phyloP scores from a whole-genome alignment of 345 rosid genomes.

The Carallia brachiata region DNA sequence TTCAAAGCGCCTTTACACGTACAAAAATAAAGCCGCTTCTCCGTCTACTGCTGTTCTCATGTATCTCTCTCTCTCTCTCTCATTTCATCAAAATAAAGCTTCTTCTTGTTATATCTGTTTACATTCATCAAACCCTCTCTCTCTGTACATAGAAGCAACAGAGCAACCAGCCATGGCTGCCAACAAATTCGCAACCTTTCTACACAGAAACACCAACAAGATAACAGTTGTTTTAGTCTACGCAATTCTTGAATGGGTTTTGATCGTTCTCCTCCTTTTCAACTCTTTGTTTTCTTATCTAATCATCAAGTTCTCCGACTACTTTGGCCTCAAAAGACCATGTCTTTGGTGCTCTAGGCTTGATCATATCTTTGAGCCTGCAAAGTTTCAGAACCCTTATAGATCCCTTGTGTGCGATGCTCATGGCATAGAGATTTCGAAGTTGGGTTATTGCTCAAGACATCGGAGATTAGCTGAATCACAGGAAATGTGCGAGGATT shows the following conservation, averaged over 20 bases:
- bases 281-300: slow-evolving; percentile 81
- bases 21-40: slow-evolving; percentile 22
- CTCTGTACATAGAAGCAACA: slow-evolving; percentile 30
- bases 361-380: slow-evolving; percentile 65
- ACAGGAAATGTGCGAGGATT: slow-evolving; percentile 45
- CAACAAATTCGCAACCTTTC: slow-evolving; percentile 78
- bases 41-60: slow-evolving; percentile 12
- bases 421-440: slow-evolving; percentile 69
- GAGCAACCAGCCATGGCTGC: slow-evolving; percentile 60
- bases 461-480: slow-evolving; percentile 55
- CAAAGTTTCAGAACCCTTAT: slow-evolving; percentile 39
- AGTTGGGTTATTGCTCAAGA: slow-evolving; percentile 35
- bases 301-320: slow-evolving; percentile 77
- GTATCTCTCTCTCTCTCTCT: slow-evolving; percentile 10
- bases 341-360: slow-evolving; percentile 84
- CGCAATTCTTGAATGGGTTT: slow-evolving; percentile 83
- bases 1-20: slow-evolving; percentile 19
- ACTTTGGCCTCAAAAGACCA: slow-evolving; percentile 80
- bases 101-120: too few species aligned
- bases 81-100: neutral
- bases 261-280: slow-evolving; percentile 71
- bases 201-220: slow-evolving; percentile 73
- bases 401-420: slow-evolving; percentile 72
- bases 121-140: slow-evolving; percentile 10
- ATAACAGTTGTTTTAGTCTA: slow-evolving; percentile 73